Base-by-base conservation (phyloP, 1,284 basidiomycete species). In the Puccinia hordei region DNA sequence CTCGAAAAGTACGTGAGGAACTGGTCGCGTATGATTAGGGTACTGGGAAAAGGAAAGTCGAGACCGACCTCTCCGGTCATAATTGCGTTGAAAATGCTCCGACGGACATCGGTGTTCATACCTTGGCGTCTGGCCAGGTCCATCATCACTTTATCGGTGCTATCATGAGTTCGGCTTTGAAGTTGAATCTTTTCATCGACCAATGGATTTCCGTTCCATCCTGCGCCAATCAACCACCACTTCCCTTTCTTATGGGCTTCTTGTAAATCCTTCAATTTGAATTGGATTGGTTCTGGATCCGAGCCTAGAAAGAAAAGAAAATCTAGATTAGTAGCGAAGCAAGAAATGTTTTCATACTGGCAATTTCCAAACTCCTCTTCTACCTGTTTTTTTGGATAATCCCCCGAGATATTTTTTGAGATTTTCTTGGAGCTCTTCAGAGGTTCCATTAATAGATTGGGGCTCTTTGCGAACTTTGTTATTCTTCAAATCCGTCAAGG, bases 181-280 rank as follows among this genome's bases (percentile, higher is more conserved):
- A 91, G 88, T 44, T 38, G 55, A 55, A 55, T 51, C n/a, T 72
- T 63, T 24, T 15, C 49, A 46, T 74, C 72, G 35, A 44, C 55
- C 0, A 98, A 88, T 2, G 94, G 93, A 84, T 98, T 92, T 0
- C 96, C 96, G 38, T 90, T 89, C 96, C 96, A 99, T 0, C 93
- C 96, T 0, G 96, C 94, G 35, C 96, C 97, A 51, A 98, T 93
- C 1, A 98, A 88, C 97, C 97, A 99, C 97, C 97, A 99, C 87
- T 96, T 97, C 1, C 97, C 97, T 84, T 91, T 93, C 41, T 89
- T 92, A 79, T 93, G 91, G 0, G 94, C 92, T 0, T 91, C 90
- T 81, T 90, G 91, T 13, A 99, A 88, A 85, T 99, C 96, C n/a
- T 89, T 88, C 27, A 98, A 87, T 0, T 91, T 90, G 0, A 95